Evolutionary conservation across 208 protist species (phyloP).

Genomic region (Trichomonas tenax): DNA sequence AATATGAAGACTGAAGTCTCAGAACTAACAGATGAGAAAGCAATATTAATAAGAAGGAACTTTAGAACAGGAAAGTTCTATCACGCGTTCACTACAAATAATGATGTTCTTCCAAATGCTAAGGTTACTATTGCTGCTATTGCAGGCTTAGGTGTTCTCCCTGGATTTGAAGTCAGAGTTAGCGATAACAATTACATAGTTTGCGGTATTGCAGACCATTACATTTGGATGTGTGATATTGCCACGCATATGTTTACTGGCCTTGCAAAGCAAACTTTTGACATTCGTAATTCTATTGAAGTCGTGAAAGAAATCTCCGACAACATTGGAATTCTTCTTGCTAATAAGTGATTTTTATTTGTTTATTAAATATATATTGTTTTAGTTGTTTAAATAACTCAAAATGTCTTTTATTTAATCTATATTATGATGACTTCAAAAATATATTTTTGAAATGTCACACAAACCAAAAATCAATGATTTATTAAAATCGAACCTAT

Average conservation of each 20-base stretch:
- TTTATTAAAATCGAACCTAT: too few species aligned
- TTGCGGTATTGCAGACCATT: not conserved
- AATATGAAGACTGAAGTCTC: not conserved
- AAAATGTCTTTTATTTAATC: too few species aligned
- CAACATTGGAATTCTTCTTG: not conserved
- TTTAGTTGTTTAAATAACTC: too few species aligned
- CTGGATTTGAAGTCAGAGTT: not conserved
- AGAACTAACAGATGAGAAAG: not conserved
- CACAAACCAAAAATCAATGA: too few species aligned
- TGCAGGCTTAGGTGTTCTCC: not conserved
- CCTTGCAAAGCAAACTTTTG: not conserved
- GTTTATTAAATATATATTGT: too few species aligned
- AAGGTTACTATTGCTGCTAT: not conserved
- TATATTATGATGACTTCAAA: too few species aligned
- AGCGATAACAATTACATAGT: not conserved
- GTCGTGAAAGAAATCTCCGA: not conserved
- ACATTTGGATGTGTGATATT: not conserved
- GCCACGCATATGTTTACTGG: not conserved
- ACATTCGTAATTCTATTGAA: not conserved
- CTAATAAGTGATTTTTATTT: too few species aligned
- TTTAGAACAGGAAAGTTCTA: not conserved
- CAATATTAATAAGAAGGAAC: not conserved
- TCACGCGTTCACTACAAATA: not conserved
- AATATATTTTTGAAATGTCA: too few species aligned
- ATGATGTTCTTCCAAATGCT: not conserved